Conservation (phyloP, 2,329 filamentous ascomycete genomes). For the Pseudogymnoascus sp. region DNA sequence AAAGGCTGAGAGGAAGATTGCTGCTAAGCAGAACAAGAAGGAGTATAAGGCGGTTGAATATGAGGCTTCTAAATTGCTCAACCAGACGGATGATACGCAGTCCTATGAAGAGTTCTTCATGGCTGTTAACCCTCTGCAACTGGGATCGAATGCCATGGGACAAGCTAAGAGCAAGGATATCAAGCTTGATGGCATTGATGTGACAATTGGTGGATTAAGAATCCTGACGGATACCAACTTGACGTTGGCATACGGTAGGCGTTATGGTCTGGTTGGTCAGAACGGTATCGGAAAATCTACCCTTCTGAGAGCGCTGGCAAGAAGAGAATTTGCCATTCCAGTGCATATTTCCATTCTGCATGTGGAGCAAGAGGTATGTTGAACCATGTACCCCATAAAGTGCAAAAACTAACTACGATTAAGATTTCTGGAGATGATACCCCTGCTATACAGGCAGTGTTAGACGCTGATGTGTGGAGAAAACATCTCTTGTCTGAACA, state of each 20-base stretch:
- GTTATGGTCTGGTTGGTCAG: constrained; percentile 96
- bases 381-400: background rate
- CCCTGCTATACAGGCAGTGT: constrained; percentile 82
- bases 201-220: constrained; percentile 79
- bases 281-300: constrained; percentile 99
- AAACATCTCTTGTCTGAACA: constrained; percentile 90
- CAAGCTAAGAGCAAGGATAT: constrained; percentile 95
- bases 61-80: constrained; percentile 82
- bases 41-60: constrained; percentile 97
- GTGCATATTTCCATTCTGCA: constrained; percentile 98
- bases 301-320: constrained; percentile 81
- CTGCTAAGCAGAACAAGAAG: constrained; percentile 97
- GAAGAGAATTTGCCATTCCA: constrained; percentile 88
- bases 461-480: constrained; percentile 97
- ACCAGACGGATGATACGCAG: constrained; percentile 72
- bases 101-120: constrained; percentile 99
- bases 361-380: constrained; percentile 87
- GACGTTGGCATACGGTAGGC: constrained; percentile 81
- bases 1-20: constrained; percentile 95
- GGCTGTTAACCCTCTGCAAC: constrained; percentile 92
- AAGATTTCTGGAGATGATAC: constrained; percentile 94
- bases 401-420: constrained; percentile 17
- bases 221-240: constrained; percentile 87
- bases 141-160: constrained; percentile 58
- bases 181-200: constrained; percentile 93